A percentile compares a stretch with the other conserved stretches of the same genome.
Evolutionary conservation across 768 basidiomycete genomes (phyloP).

Genomic region (Exidia glandulosa): DNA sequence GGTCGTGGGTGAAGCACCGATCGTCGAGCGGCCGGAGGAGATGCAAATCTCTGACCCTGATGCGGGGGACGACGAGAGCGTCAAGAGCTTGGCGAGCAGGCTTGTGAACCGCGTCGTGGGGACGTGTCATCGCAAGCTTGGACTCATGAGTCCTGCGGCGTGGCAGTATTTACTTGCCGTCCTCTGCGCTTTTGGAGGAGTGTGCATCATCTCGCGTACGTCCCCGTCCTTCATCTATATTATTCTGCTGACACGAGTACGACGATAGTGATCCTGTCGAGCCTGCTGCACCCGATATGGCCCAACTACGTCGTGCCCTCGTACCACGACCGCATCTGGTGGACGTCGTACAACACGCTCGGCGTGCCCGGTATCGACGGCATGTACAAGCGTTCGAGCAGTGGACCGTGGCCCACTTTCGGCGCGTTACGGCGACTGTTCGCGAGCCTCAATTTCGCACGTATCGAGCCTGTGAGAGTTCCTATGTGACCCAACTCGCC

Average conservation of each 20-base stretch:
- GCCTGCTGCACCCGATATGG: constrained; percentile 50
- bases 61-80: neutral
- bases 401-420: neutral
- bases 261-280: constrained; percentile 53
- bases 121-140: neutral
- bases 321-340: constrained; percentile 66
- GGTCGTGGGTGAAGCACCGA: constrained; percentile 34
- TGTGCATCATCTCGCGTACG: constrained; percentile 18
- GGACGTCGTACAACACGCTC: constrained; percentile 70
- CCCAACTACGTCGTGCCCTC: constrained; percentile 55
- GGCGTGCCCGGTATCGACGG: constrained; percentile 35
- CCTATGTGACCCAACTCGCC: too few species aligned
- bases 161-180: constrained; percentile 12
- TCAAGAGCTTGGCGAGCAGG: neutral
- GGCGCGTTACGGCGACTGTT: neutral
- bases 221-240: neutral
- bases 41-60: neutral
- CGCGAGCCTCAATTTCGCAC: too few species aligned
- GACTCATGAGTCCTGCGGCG: neutral
- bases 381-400: neutral
- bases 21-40: constrained; percentile 6
- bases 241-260: constrained; percentile 26
- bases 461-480: too few species aligned
- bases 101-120: neutral
- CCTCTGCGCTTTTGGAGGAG: constrained; percentile 22